phyloP scores from a whole-genome alignment of 768 basidiomycete genomes.

The Naganishia randhawae region DNA sequence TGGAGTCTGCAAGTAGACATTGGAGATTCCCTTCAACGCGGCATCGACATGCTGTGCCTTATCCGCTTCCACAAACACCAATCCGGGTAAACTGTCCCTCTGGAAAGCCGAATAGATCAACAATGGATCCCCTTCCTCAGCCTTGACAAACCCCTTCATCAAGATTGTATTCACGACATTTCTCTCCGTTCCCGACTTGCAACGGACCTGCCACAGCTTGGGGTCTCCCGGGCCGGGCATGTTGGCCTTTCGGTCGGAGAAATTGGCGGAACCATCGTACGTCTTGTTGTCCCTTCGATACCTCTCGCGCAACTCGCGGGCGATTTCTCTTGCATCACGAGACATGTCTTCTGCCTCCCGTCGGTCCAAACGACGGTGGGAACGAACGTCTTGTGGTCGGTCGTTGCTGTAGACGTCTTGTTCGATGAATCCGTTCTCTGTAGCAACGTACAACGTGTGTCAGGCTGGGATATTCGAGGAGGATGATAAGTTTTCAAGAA shows the following conservation, averaged over 20 bases:
- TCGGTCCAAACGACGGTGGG: conserved; percentile 59
- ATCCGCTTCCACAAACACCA: conserved; percentile 94
- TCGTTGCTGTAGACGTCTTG: conserved; percentile 38
- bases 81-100: conserved; percentile 87
- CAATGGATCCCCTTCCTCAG: conserved; percentile 75
- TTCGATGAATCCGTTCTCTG: conserved; percentile 53
- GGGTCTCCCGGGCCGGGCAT: conserved; percentile 98
- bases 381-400: conserved; percentile 41
- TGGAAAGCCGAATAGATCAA: conserved; percentile 91
- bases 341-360: conserved; percentile 62
- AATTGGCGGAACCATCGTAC: conserved; percentile 87
- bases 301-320: conserved; percentile 71
- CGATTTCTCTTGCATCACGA: conserved; percentile 77
- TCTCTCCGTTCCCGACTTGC: conserved; percentile 88
- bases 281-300: conserved; percentile 66
- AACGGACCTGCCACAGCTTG: conserved; percentile 89
- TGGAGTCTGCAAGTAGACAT: conserved; percentile 63
- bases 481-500: not conserved
- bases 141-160: conserved; percentile 70
- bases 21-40: conserved; percentile 85
- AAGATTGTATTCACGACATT: conserved; percentile 92
- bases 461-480: not conserved
- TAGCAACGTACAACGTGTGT: no score
- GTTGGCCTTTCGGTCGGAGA: conserved; percentile 60
- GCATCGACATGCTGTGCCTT: conserved; percentile 77